Base-by-base conservation (phyloP, 495 filamentous ascomycete genomes). In the Saxophila tyrrhenica region DNA sequence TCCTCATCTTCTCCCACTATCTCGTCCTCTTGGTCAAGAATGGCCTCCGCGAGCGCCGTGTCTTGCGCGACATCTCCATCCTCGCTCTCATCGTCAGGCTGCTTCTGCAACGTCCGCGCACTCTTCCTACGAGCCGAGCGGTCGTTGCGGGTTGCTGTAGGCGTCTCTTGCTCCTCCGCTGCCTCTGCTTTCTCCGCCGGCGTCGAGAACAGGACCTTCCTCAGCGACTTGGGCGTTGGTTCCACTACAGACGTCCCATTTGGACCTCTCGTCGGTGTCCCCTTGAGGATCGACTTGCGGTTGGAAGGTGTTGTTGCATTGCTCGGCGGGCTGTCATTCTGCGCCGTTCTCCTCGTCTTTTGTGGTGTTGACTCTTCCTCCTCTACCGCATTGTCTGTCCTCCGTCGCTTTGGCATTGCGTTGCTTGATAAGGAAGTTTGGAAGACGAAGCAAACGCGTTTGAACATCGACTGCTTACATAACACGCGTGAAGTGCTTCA, bases 91-190 rank as follows among this genome's bases (percentile, higher is more conserved):
- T 68, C 72, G 16, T 78, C 68, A 23, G 78, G 75, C 11, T 73
- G 79, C 60, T 89, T 82, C 19, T 90, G 81, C 7, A 94, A 65
- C 5, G 79, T 77, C 44, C 82, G 77, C 2, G 82, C 85, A 64
- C 87, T 94, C 72, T 94, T 95, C 61, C 83, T 84, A 62, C 87
- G 80, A 2, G 89, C 91, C 0, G 89, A 95, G 8, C 83, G 78
- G 66, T 95, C 86, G 22, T 60, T 60, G 39, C 54, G 48, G 16
- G 41, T 35, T 17, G 58, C 54, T 17, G 50, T 60, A 20, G 58
- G 53, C 17, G 58, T 57, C 21, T 51, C 46, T 19, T 60, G 42
- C 17, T 43, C 53, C 24, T 3, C 29, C 15, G 25, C 25, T 19
- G 9, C 29, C 1, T 63, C 44, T 2, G 16, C 53, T 17, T 24